Evolutionary conservation across 441 rosid species (phyloP).

Genomic region (Geranium incanum): DNA sequence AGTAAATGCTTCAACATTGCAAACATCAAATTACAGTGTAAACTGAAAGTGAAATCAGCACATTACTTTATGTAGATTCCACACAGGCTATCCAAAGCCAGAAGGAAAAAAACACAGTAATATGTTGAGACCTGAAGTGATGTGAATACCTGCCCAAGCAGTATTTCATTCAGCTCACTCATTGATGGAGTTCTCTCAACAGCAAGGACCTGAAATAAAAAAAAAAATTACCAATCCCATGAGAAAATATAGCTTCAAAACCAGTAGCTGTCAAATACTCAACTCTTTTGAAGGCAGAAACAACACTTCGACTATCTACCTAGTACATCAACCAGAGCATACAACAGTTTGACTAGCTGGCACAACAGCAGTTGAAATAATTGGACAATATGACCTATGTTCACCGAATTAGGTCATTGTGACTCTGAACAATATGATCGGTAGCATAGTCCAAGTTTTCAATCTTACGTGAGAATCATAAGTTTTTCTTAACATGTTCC

Average conservation of each 20-base stretch:
- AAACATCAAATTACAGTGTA: no score
- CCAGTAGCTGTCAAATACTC: not conserved
- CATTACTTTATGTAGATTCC: no score
- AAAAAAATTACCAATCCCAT: no score
- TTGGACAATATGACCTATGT: not conserved
- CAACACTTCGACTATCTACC: not conserved
- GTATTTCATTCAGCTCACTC: constrained; percentile 92
- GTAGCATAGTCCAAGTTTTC: not conserved
- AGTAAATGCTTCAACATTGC: not conserved
- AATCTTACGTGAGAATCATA: not conserved
- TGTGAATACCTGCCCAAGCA: constrained; percentile 62
- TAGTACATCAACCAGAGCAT: not conserved
- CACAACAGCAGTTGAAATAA: not conserved
- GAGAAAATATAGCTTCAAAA: no score
- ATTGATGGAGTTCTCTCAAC: constrained; percentile 92
- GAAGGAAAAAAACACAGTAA: no score
- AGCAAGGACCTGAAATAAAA: constrained; percentile 58
- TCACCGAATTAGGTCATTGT: not conserved
- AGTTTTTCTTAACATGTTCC: no score
- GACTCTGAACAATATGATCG: not conserved
- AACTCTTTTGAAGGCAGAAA: not conserved
- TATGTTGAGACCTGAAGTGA: not conserved
- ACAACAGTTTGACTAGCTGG: not conserved
- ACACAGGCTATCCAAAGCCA: no score
- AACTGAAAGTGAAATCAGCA: no score